These are phyloP conservation scores for Amanita rimosa DNA, from an alignment of 768 basidiomycete species.

Conservation along the genomic window DNA sequence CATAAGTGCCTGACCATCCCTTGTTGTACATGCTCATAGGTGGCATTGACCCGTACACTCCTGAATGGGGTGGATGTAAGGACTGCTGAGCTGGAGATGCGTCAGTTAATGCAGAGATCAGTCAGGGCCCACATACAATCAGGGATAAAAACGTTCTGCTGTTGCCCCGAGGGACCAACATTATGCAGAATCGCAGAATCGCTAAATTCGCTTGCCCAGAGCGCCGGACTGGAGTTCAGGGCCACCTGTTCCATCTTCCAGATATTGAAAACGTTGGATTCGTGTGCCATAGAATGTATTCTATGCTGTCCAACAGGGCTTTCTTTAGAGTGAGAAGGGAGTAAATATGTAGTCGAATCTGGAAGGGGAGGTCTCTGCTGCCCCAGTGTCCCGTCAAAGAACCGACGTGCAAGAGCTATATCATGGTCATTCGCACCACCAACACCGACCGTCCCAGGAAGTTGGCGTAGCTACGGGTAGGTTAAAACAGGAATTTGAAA, in stretches of 20 bases:
- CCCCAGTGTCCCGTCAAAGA: conserved; percentile 46
- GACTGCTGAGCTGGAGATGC: conserved; percentile 6
- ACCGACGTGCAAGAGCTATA: conserved; percentile 64
- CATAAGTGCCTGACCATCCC: conserved; percentile 1
- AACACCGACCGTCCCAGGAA: conserved; percentile 47
- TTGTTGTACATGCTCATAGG: background rate
- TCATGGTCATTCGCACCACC: conserved; percentile 51
- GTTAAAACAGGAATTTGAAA: background rate
- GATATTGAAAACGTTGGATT: conserved; percentile 32
- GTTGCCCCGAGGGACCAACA: conserved; percentile 19
- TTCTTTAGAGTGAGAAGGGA: conserved; percentile 11
- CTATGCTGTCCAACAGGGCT: background rate
- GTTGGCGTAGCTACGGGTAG: conserved; percentile 52
- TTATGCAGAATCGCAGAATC: background rate
- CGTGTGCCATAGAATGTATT: conserved; percentile 12
- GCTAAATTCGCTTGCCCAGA: conserved; percentile 50
- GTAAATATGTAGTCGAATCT: conserved; percentile 11
- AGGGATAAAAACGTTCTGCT: conserved; percentile 18
- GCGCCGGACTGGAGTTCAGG: conserved; percentile 18
- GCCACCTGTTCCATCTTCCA: conserved; percentile 43
- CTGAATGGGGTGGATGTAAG: background rate
- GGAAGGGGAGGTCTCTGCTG: background rate
- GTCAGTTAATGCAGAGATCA: conserved; percentile 4
- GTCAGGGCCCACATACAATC: conserved; percentile 26
- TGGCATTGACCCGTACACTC: background rate